A percentile compares a stretch with the other conserved stretches of the same genome.
Evolutionary conservation across 2,329 filamentous ascomycete species (phyloP).

Genomic region (Neopestalotiopsis rosae): DNA sequence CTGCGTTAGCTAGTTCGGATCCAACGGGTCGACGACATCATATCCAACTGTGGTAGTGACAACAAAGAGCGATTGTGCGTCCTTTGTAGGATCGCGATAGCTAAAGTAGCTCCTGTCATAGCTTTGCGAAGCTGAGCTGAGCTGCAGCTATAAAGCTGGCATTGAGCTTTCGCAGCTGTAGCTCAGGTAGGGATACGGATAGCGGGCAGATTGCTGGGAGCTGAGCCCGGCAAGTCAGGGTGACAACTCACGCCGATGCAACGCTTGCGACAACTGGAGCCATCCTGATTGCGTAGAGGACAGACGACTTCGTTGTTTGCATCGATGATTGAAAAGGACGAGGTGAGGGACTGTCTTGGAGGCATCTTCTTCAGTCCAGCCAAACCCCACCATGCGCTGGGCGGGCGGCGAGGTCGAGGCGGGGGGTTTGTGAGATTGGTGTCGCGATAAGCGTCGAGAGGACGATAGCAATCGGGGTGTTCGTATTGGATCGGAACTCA

Average conservation of each 20-base stretch:
- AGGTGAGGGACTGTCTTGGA: constrained; percentile 83
- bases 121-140: background rate
- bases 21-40: background rate
- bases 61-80: background rate
- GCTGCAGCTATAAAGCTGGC: background rate
- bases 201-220: background rate
- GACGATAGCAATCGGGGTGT: constrained; percentile 20
- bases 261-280: constrained; percentile 94
- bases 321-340: constrained; percentile 91
- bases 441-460: constrained; percentile 16
- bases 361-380: constrained; percentile 65
- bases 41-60: background rate
- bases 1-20: constrained; percentile 26
- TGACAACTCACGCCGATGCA: constrained; percentile 88
- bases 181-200: background rate
- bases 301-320: constrained; percentile 96
- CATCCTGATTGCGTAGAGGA: constrained; percentile 93
- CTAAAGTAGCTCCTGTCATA: background rate
- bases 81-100: background rate
- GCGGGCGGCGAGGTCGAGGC: constrained; percentile 10
- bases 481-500: constrained; percentile 21
- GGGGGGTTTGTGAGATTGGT: constrained; percentile 15
- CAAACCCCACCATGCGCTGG: constrained; percentile 24
- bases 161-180: background rate
- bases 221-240: background rate